Base-by-base conservation (phyloP, 345 rosid genomes). In the Brassica juncea region DNA sequence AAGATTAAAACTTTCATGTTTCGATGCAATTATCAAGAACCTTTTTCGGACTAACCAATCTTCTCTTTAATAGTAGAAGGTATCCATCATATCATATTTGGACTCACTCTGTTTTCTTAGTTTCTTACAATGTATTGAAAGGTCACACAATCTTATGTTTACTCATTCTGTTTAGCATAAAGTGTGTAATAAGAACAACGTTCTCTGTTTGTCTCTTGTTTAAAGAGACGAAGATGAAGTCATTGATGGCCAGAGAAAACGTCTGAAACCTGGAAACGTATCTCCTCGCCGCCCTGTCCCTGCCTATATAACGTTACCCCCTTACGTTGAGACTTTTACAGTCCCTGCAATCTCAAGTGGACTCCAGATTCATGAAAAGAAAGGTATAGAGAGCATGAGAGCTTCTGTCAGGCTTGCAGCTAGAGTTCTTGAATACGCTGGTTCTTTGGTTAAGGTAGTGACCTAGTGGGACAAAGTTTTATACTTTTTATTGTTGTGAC, bases 391-490 rank as follows among this genome's bases (percentile, higher is more conserved):
- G 58, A 65, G 87, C 78, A 92, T 94, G 97, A 88, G 91, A 84
- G 97, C 92, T 83, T 89, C 97, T 8, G 98, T 97, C 59, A 89
- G 81, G 80, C 97, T 94, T 77, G 97, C 98, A 32, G 97, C 97
- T 2, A 86, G 74, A 81, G 97, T 92, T 84, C 93, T 92, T 27
- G 83, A 85, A 12, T 91, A 87, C 71, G 97, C 97, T 37, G 97
- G 95, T 65, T 89, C 92, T 71, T 85, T 92, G 52, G 92, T 94
- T 79, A 89, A 92, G 94, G 97, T n/a, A n/a, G n/a, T n/a, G n/a
- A n/a, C n/a, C n/a, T n/a, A n/a, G n/a, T n/a, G n/a, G 49, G 49
- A 52, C 23, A 58, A 72, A 79, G 74, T 31, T 79, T 31, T 0
- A 3, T 60, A 27, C 71, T 62, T 60, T n/a, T 25, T 15, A 8